Base-by-base conservation (phyloP, 2,329 filamentous ascomycete species). In the Sclerotinia spermophila region DNA sequence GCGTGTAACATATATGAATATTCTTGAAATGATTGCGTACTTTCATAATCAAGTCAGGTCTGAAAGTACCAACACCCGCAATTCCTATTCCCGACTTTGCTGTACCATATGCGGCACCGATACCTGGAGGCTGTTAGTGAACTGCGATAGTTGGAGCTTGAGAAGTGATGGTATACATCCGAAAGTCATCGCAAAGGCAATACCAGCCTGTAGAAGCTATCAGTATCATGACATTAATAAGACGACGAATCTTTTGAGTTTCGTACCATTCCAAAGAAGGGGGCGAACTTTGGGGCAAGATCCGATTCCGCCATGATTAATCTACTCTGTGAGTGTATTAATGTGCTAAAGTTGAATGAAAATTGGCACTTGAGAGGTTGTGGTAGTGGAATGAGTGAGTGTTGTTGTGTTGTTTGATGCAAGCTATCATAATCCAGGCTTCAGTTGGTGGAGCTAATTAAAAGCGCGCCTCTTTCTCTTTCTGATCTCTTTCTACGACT, bases 21-120 rank as follows among this genome's bases (percentile, higher is more conserved):
- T 33, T 48, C 55, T 24, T n/a, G 4, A 24, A 24, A 19, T 61
- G 19, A n/a, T 33, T 40, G n/a, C 81, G 48, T 82, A 91, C 92
- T 90, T 96, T 96, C 92, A 96, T 96, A 82, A 96, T 96, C 75
- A 96, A 85, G 80, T 96, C 92, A 71, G 93, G 91, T 78, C 92
- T 86, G 82, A 94, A 96, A 51, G 90, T 94, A 78, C 92, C 93
- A 74, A 96, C 91, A 77, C 92, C 93, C 45, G 92, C 89, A 78
- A 96, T 96, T 78, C 92, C 92, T 79, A 96, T 94, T 75, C 93
- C 93, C 55, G 93, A 93, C 82, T 95, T 96, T 51, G 93, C 92
- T 70, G 93, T 96, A 74, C 93, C 93, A 82, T 94, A 96, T 73
- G 93, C 93, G 77, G 93, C 93, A 78, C 93, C 93, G 75, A 86